phyloP scores from a whole-genome alignment of 352 stramenopile genomes.

The Phytophthora pisi region DNA sequence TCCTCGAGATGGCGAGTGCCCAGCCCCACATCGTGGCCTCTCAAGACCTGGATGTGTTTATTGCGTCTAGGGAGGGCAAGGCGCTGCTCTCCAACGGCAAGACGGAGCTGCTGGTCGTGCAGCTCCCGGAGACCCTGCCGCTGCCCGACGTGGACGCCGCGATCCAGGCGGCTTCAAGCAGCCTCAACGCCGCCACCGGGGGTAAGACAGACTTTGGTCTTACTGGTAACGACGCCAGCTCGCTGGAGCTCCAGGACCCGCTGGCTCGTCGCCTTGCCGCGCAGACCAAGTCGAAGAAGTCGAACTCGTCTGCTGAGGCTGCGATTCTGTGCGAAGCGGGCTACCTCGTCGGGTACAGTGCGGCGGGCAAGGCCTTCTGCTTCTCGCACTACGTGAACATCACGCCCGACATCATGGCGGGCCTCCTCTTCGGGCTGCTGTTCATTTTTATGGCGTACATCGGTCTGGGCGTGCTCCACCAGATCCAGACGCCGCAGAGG shows the following conservation, averaged over 20 bases:
- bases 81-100: constrained; percentile 55
- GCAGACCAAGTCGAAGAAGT: constrained; percentile 32
- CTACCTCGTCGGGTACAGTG: constrained; percentile 61
- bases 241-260: constrained; percentile 32
- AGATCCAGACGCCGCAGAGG: constrained; percentile 77
- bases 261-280: constrained; percentile 41
- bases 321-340: constrained; percentile 64
- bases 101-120: constrained; percentile 69
- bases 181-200: constrained; percentile 41
- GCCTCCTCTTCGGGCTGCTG: constrained; percentile 78
- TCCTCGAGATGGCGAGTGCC: constrained; percentile 25
- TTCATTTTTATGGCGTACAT: constrained; percentile 84
- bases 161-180: constrained; percentile 47
- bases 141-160: constrained; percentile 47
- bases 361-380: constrained; percentile 75
- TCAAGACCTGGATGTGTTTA: constrained; percentile 38
- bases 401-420: constrained; percentile 77
- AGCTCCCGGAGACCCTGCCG: constrained; percentile 41
- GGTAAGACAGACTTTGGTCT: constrained; percentile 66
- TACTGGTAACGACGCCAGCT: constrained; percentile 53
- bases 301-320: constrained; percentile 21
- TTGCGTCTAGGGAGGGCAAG: constrained; percentile 33
- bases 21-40: constrained; percentile 34
- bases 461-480: constrained; percentile 67
- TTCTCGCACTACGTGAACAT: constrained; percentile 88